Conservation (phyloP, 371 early-diverging fungal species). For the Zopfochytrium polystomum region DNA sequence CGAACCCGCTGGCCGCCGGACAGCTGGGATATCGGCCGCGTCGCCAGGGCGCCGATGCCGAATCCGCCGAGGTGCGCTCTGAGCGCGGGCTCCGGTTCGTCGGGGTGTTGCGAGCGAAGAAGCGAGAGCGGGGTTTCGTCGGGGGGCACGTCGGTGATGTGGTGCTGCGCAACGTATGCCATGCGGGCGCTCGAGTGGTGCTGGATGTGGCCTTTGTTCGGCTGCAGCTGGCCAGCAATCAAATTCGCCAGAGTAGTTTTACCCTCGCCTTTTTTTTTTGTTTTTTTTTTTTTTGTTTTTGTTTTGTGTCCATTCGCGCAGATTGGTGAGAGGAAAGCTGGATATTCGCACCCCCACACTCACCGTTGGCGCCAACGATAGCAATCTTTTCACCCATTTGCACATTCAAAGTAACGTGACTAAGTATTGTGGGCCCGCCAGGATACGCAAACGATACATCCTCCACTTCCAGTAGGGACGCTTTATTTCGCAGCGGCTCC, state of each 20-base stretch:
- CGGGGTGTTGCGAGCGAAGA: conserved; percentile 6
- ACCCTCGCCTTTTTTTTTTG: too few relatives aligned
- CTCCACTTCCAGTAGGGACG: conserved; percentile 59
- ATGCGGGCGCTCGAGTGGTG: conserved; percentile 58
- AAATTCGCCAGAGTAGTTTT: conserved; percentile 82
- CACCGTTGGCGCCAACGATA: conserved; percentile 79
- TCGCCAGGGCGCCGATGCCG: conserved; percentile 59
- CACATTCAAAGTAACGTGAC: conserved; percentile 61
- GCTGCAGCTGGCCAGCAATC: conserved; percentile 57
- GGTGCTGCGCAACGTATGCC: conserved; percentile 80
- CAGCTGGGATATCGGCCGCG: conserved; percentile 50
- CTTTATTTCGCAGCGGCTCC: conserved; percentile 29
- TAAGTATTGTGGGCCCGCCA: conserved; percentile 37
- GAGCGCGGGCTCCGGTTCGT: conserved; percentile 51
- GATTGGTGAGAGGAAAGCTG: too few relatives aligned
- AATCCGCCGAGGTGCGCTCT: conserved; percentile 65
- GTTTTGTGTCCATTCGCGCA: too few relatives aligned
- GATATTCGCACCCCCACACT: too few relatives aligned
- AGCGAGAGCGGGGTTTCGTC: conserved; percentile 12
- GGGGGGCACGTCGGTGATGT: conserved; percentile 57
- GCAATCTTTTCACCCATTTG: conserved; percentile 60
- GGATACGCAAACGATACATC: conserved; percentile 61
- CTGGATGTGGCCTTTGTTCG: conserved; percentile 58
- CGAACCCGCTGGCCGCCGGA: conserved; percentile 78
- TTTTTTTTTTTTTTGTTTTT: too few relatives aligned